A percentile compares a stretch with the other conserved stretches of the same genome.
These are phyloP conservation scores for Lepidium sativum DNA, from an alignment of 345 rosid genomes.

Conservation along the genomic window DNA sequence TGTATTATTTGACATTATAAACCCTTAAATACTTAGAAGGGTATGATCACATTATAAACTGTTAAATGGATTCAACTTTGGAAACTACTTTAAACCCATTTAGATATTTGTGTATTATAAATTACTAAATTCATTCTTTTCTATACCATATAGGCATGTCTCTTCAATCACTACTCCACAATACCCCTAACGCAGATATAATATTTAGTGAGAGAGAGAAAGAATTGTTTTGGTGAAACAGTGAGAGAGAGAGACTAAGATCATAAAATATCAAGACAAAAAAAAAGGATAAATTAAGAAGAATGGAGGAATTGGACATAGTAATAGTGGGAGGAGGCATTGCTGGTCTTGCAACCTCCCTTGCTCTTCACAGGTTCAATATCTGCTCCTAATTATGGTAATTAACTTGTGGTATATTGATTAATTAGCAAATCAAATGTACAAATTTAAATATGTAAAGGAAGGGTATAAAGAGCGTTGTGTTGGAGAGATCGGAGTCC, in stretches of 20 bases:
- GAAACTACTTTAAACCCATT: too few relatives aligned
- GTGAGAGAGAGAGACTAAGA: not conserved
- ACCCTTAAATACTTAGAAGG: too few relatives aligned
- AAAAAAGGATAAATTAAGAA: not conserved
- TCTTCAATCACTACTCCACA: too few relatives aligned
- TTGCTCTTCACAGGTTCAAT: slow-evolving; percentile 45
- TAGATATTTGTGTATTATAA: too few relatives aligned
- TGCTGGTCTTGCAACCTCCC: slow-evolving; percentile 53
- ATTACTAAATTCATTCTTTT: too few relatives aligned
- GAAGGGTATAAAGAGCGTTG: slow-evolving; percentile 49
- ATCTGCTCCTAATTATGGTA: not conserved
- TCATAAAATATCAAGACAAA: not conserved
- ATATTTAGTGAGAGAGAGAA: too few relatives aligned
- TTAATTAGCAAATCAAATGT: not conserved
- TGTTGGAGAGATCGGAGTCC: slow-evolving; percentile 45
- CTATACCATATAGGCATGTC: too few relatives aligned
- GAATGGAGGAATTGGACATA: slow-evolving; percentile 30
- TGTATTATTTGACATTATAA: too few relatives aligned
- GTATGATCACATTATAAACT: too few relatives aligned
- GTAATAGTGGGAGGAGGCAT: slow-evolving; percentile 55
- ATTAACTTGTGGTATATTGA: not conserved
- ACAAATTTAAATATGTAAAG: slow-evolving; percentile 20
- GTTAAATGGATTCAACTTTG: too few relatives aligned
- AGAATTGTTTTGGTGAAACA: too few relatives aligned
- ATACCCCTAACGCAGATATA: too few relatives aligned